Conservation (phyloP, 2,329 filamentous ascomycete genomes). For the Aspergillus transmontanensis region DNA sequence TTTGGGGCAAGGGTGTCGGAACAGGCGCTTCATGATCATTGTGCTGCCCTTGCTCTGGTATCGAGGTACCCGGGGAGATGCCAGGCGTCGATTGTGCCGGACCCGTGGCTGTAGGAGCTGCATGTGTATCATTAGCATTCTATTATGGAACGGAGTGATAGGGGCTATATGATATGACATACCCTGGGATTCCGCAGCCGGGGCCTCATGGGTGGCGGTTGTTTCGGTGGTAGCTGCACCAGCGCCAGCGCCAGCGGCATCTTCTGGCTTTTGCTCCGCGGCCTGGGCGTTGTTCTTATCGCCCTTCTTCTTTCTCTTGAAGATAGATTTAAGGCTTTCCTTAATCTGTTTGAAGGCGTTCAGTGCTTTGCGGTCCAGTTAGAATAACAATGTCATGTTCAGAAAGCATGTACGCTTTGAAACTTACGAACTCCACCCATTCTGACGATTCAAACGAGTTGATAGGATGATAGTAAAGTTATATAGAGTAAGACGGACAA, state of each 20-base stretch:
- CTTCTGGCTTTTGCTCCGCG: conserved; percentile 10
- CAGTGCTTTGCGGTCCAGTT: conserved; percentile 25
- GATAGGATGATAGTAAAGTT: background rate
- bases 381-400: background rate
- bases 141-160: background rate
- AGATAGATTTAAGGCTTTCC: conserved; percentile 35
- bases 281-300: background rate
- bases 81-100: background rate
- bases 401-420: background rate
- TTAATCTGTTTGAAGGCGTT: conserved; percentile 37
- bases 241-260: background rate
- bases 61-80: background rate
- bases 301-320: conserved; percentile 35
- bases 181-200: background rate
- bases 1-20: background rate
- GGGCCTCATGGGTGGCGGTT: background rate
- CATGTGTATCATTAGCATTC: background rate
- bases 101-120: background rate
- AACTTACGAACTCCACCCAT: conserved; percentile 1
- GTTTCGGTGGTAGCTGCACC: background rate
- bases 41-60: conserved; percentile 1
- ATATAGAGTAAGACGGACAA: background rate
- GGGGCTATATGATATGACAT: background rate
- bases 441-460: background rate
- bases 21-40: conserved; percentile 1